A percentile compares a stretch with the other conserved stretches of the same genome.
phyloP scores from a whole-genome alignment of 2,329 filamentous ascomycete species.

The Conoideocrella luteorostrata region DNA sequence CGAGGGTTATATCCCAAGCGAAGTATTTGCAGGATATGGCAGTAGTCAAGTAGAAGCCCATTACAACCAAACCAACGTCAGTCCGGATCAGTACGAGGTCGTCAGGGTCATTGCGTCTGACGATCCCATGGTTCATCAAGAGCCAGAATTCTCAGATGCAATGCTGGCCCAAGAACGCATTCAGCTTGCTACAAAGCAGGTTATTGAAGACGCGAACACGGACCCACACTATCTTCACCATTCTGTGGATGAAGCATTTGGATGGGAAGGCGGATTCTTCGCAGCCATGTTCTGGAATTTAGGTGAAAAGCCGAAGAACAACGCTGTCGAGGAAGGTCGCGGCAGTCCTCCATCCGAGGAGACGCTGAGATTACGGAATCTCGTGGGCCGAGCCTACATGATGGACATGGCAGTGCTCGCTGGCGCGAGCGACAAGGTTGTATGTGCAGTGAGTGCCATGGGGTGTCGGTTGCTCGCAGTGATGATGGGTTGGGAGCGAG shows the following conservation, averaged over 20 bases:
- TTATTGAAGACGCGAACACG: conserved; percentile 32
- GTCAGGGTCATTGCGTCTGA: conserved; percentile 69
- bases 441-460: conserved; percentile 70
- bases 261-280: conserved; percentile 88
- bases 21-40: conserved; percentile 58
- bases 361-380: conserved; percentile 62
- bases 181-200: conserved; percentile 60
- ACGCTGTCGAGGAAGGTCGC: conserved; percentile 23
- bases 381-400: conserved; percentile 74
- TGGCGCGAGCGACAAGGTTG: conserved; percentile 59
- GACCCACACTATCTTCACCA: conserved; percentile 49
- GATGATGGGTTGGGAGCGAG: conserved; percentile 79
- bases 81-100: conserved; percentile 30
- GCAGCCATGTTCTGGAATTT: conserved; percentile 74
- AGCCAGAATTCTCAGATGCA: conserved; percentile 53
- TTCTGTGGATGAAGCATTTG: conserved; percentile 69
- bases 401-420: conserved; percentile 73
- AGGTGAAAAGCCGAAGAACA: conserved; percentile 42
- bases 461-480: conserved; percentile 71
- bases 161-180: conserved; percentile 69
- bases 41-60: conserved; percentile 45
- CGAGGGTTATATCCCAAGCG: conserved; percentile 70
- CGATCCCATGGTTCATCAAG: conserved; percentile 67
- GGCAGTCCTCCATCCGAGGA: conserved; percentile 34
- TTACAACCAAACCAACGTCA: conserved; percentile 36